phyloP scores from a whole-genome alignment of 179 eudicot species.

The Gypsophila paniculata region DNA sequence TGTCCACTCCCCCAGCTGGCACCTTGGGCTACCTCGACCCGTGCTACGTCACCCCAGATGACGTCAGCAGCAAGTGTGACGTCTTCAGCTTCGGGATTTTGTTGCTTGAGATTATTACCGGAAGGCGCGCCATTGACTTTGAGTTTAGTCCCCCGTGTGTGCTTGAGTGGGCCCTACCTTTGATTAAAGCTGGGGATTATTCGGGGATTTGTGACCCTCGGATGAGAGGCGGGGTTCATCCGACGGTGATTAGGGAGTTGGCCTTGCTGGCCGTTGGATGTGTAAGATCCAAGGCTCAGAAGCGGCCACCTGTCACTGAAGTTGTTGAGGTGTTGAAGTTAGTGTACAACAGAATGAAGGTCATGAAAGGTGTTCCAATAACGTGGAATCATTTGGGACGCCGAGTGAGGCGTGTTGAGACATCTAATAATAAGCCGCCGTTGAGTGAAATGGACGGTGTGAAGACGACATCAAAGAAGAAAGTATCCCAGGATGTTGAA shows the following conservation, averaged over 20 bases:
- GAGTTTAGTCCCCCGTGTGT: slow-evolving; percentile 66
- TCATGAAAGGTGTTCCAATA: slow-evolving; percentile 7
- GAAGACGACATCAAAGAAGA: slow-evolving; percentile 22
- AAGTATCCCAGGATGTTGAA: slow-evolving; percentile 37
- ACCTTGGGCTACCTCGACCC: slow-evolving; percentile 88
- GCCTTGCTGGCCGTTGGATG: slow-evolving; percentile 55
- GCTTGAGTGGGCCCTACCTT: slow-evolving; percentile 73
- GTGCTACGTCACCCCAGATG: slow-evolving; percentile 62
- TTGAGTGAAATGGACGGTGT: slow-evolving; percentile 31
- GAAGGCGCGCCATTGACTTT: slow-evolving; percentile 74
- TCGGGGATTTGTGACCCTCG: slow-evolving; percentile 51
- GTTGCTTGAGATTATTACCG: slow-evolving; percentile 63
- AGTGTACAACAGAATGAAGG: slow-evolving; percentile 34
- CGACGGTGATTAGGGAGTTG: slow-evolving; percentile 35
- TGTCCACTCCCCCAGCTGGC: slow-evolving; percentile 82
- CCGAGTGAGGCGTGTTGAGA: slow-evolving; percentile 42
- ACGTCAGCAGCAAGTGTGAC: slow-evolving; percentile 60
- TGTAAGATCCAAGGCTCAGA: slow-evolving; percentile 57
- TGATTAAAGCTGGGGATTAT: slow-evolving; percentile 41
- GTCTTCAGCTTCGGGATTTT: slow-evolving; percentile 81
- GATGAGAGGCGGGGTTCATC: slow-evolving; percentile 36
- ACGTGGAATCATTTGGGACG: slow-evolving; percentile 33
- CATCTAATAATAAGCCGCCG: slow-evolving; percentile 27
- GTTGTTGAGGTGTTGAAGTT: slow-evolving; percentile 46
- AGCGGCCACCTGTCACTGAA: slow-evolving; percentile 59